Conservation (phyloP, 805 yeast species). For the Yamadazyma sp. region DNA sequence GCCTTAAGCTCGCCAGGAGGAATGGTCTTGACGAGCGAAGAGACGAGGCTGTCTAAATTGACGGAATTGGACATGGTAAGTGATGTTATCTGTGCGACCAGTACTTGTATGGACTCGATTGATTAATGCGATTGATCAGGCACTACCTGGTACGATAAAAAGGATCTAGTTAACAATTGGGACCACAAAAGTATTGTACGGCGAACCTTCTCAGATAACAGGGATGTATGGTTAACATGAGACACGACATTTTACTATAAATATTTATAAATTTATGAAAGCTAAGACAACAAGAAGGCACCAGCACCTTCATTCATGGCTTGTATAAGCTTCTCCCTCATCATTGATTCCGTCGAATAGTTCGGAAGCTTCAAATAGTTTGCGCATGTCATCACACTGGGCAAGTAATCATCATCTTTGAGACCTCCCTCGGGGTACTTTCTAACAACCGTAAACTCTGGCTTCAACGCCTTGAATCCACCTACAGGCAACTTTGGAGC, state of each 20-base stretch:
- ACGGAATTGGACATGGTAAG: slow-evolving; percentile 7
- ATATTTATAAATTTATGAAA: background rate
- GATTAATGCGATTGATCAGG: background rate
- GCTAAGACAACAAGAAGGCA: slow-evolving; percentile 60
- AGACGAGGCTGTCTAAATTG: slow-evolving; percentile 5
- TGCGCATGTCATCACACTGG: slow-evolving; percentile 98
- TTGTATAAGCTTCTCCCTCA: slow-evolving; percentile 57
- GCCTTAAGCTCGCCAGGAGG: slow-evolving; percentile 41
- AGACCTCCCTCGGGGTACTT: slow-evolving; percentile 74
- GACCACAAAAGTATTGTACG: too few relatives aligned
- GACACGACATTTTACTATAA: background rate
- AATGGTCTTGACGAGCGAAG: slow-evolving; percentile 31
- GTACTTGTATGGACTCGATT: too few relatives aligned
- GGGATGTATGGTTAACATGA: too few relatives aligned
- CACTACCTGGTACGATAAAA: background rate
- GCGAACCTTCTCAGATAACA: too few relatives aligned
- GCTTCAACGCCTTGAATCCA: slow-evolving; percentile 80
- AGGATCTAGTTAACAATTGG: too few relatives aligned
- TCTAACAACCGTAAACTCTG: slow-evolving; percentile 83
- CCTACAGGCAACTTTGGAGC: slow-evolving; percentile 93
- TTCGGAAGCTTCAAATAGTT: slow-evolving; percentile 88
- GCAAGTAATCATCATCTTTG: slow-evolving; percentile 75
- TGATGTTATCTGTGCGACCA: too few relatives aligned
- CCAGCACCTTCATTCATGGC: slow-evolving; percentile 90
- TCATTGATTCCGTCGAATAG: slow-evolving; percentile 61